Percentiles rank a stretch among this genome's conserved stretches.
These are phyloP conservation scores for Gaeumannomyces sp. DNA, from an alignment of 2,329 filamentous ascomycete genomes.

Conservation along the genomic window DNA sequence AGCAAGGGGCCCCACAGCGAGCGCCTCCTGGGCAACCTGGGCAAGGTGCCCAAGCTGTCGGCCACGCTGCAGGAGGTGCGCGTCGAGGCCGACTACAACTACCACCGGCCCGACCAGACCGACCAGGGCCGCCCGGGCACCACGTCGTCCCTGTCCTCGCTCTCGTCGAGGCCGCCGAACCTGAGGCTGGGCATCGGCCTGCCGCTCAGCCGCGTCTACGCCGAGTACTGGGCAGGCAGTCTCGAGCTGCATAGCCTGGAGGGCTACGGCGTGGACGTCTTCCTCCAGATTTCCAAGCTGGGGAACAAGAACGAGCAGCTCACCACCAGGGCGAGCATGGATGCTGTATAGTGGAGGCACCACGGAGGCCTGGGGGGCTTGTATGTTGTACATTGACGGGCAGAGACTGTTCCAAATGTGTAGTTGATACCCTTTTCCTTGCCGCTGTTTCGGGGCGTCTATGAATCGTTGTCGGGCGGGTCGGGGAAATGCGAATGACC, in stretches of 20 bases:
- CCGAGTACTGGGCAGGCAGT: constrained; percentile 95
- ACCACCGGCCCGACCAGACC: constrained; percentile 14
- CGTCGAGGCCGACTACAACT: constrained; percentile 29
- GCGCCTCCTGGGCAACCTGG: constrained; percentile 75
- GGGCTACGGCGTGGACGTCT: constrained; percentile 93
- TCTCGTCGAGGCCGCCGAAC: constrained; percentile 79
- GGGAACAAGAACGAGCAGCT: constrained; percentile 98
- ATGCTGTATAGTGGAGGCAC: constrained; percentile 52
- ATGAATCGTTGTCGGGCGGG: not conserved
- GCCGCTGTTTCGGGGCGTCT: not conserved
- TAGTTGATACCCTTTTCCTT: not conserved
- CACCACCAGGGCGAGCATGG: constrained; percentile 69
- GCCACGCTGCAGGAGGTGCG: constrained; percentile 87
- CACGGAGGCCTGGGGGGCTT: not conserved
- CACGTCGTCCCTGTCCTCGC: constrained; percentile 63
- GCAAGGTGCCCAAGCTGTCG: constrained; percentile 81
- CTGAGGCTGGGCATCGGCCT: constrained; percentile 86
- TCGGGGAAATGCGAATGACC: not conserved
- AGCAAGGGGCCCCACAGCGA: constrained; percentile 81
- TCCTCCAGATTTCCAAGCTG: constrained; percentile 90
- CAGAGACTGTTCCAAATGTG: not conserved
- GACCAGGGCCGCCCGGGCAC: constrained; percentile 11
- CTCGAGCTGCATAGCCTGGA: constrained; percentile 88
- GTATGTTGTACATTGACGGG: not conserved
- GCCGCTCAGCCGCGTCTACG: constrained; percentile 89